phyloP scores from a whole-genome alignment of 2,329 filamentous ascomycete genomes.

The Capronia coronata region DNA sequence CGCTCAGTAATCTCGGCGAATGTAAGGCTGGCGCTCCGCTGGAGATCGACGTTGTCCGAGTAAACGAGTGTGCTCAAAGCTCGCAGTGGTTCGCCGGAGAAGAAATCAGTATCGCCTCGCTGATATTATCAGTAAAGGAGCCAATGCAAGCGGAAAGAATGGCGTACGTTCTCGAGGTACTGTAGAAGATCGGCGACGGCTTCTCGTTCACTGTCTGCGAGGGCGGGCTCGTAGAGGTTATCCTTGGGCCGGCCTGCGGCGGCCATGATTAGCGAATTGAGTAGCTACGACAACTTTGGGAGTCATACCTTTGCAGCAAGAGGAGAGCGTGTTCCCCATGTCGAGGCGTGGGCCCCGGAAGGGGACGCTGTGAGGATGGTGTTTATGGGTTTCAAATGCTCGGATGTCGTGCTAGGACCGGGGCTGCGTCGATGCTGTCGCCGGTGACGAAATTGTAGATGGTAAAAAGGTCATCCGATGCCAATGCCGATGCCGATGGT shows the following conservation, averaged over 20 bases:
- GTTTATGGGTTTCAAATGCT: conserved; percentile 5
- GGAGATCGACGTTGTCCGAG: conserved; percentile 96
- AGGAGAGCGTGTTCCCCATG: conserved; percentile 29
- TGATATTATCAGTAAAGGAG: conserved; percentile 38
- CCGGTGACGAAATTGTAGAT: conserved; percentile 2
- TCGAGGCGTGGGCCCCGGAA: conserved; percentile 22
- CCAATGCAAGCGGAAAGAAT: background rate
- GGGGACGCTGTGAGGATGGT: conserved; percentile 15
- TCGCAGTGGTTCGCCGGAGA: conserved; percentile 86
- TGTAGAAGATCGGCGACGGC: conserved; percentile 91
- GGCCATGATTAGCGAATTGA: conserved; percentile 10
- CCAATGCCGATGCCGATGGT: conserved; percentile 12
- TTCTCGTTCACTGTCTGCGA: conserved; percentile 93
- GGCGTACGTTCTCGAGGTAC: conserved; percentile 87
- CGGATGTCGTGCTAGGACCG: background rate
- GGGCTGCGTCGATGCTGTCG: conserved; percentile 5
- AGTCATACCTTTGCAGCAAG: conserved; percentile 28
- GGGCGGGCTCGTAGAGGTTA: conserved; percentile 74
- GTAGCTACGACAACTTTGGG: background rate
- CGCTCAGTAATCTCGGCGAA: conserved; percentile 98
- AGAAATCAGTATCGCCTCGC: conserved; percentile 97
- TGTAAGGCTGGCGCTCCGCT: conserved; percentile 92
- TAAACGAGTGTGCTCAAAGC: conserved; percentile 94
- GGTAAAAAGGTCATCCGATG: conserved; percentile 17
- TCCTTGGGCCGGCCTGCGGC: conserved; percentile 65